Percentiles rank a stretch among this genome's conserved stretches.
Evolutionary conservation across 2,329 filamentous ascomycete species (phyloP).

Genomic region (Aspergillaceae sp.): DNA sequence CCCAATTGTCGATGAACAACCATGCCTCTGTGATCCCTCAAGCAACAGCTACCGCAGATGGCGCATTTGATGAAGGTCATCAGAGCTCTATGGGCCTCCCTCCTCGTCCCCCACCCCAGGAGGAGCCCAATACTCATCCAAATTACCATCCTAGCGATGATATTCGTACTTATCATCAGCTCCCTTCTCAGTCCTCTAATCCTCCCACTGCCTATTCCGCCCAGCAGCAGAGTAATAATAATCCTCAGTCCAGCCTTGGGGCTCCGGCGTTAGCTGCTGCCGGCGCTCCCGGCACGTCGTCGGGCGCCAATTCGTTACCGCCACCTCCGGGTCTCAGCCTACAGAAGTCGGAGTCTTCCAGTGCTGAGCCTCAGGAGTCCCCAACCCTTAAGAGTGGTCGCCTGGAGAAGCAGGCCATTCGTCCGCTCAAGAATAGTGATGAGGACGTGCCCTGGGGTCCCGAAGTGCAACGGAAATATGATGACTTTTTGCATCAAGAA

Average conservation of each 20-base stretch:
- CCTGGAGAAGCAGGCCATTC: constrained; percentile 17
- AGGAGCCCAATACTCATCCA: constrained; percentile 31
- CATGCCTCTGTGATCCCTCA: constrained; percentile 21
- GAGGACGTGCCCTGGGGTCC: constrained; percentile 42
- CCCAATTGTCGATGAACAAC: constrained; percentile 13
- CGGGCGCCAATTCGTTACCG: constrained; percentile 28
- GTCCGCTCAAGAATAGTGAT: constrained; percentile 18
- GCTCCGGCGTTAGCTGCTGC: constrained; percentile 18
- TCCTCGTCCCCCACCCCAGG: constrained; percentile 39
- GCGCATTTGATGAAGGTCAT: constrained; percentile 20
- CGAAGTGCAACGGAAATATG: constrained; percentile 42
- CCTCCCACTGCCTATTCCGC: constrained; percentile 20
- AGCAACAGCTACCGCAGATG: constrained; percentile 6
- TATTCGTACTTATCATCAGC: constrained; percentile 33
- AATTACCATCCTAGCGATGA: constrained; percentile 31
- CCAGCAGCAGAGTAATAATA: constrained; percentile 21
- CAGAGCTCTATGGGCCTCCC: constrained; percentile 33
- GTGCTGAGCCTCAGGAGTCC: constrained; percentile 16
- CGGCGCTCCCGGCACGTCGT: constrained; percentile 29
- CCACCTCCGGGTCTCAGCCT: constrained; percentile 35
- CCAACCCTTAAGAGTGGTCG: constrained; percentile 17
- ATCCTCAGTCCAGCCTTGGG: constrained; percentile 19
- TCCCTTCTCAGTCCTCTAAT: constrained; percentile 22
- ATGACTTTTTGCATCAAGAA: constrained; percentile 44
- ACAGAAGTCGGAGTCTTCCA: constrained; percentile 23